These are phyloP conservation scores for Hordeum marinum DNA, from an alignment of 176 grass and related monocot species.

Conservation along the genomic window DNA sequence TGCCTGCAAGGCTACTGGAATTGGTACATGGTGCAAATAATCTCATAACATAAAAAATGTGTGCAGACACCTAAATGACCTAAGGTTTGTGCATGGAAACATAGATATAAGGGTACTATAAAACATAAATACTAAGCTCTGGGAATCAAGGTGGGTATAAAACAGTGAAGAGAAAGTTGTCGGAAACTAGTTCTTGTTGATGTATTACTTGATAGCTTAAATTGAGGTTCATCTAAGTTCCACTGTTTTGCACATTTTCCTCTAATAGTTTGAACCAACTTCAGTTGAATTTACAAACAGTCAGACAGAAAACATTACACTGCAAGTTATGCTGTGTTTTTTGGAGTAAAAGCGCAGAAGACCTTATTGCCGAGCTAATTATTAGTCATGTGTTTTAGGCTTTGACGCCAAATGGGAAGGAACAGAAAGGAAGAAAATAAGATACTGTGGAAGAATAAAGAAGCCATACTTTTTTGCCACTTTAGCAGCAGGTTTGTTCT, in stretches of 20 bases:
- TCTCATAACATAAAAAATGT: not conserved
- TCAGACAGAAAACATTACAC: not conserved
- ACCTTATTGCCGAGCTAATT: not conserved
- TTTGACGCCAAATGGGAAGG: not conserved
- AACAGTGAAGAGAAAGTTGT: not conserved
- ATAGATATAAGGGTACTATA: not conserved
- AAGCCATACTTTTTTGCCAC: slow-evolving; percentile 60
- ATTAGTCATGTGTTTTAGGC: not conserved
- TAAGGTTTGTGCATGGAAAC: not conserved
- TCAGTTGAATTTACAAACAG: not conserved
- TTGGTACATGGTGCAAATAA: not conserved
- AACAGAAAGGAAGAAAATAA: slow-evolving; percentile 8
- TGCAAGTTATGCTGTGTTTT: not conserved
- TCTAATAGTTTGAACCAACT: not conserved
- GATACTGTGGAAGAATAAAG: slow-evolving; percentile 5
- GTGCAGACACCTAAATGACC: not conserved
- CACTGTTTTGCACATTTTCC: slow-evolving; percentile 4
- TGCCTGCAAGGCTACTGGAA: not conserved
- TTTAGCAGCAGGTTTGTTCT: slow-evolving; percentile 60
- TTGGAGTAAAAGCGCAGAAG: not conserved
- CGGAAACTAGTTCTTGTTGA: not conserved
- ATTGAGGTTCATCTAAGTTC: not conserved
- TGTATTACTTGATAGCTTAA: not conserved
- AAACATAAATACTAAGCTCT: slow-evolving; percentile 2
- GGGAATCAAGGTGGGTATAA: not conserved